Base-by-base conservation (phyloP, 2,329 filamentous ascomycete genomes). In the Aspergillus fijiensis region DNA sequence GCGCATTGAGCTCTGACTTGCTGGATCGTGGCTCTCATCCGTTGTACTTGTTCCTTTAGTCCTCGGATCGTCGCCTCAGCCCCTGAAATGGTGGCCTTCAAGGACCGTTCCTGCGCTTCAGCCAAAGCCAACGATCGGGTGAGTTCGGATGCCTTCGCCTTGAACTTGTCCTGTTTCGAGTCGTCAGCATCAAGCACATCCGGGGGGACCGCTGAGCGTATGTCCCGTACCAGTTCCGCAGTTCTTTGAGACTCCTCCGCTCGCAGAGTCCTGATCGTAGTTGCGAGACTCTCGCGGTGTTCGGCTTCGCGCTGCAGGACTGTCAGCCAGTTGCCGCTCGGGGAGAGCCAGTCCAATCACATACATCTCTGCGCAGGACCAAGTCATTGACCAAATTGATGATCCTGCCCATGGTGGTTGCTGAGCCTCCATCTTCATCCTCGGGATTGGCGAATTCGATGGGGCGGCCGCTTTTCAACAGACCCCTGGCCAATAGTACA, bases 381-480 rank as follows among this genome's bases (percentile, higher is more conserved):
- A 99, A 78, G 73, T 99, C 95, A 76, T 99, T 96, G 52, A 99
- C 87, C 25, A 99, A 84, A 72, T 94, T 90, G 79, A 99, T 96
- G 68, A 98, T 88, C 66, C 87, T 86, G 21, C 90, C 89, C 87
- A 95, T 94, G 19, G 90, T 90, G 54, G 84, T 85, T 70, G 84
- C 84, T 42, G 85, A 82, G 16, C 76, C 76, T 19, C 83, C 83
- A 64, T 88, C 85, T 60, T 82, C 84, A 63, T 85, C 82, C 56
- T 85, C 85, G 9, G 90, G 89, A 63, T 86, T 81, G 61, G 90
- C 87, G 74, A 99, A 99, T 75, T 97, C 89, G 76, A 99, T 81
- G 9, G 78, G 70, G 52, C 71, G 75, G 49, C 80, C 84, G 79
- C 85, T 83, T 60, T 84, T 83, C 47, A 88, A 74, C 14, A 88